A percentile compares a stretch with the other conserved stretches of the same genome.
These are phyloP conservation scores for Rhodotorula paludigena DNA, from an alignment of 768 basidiomycete species.

Conservation along the genomic window DNA sequence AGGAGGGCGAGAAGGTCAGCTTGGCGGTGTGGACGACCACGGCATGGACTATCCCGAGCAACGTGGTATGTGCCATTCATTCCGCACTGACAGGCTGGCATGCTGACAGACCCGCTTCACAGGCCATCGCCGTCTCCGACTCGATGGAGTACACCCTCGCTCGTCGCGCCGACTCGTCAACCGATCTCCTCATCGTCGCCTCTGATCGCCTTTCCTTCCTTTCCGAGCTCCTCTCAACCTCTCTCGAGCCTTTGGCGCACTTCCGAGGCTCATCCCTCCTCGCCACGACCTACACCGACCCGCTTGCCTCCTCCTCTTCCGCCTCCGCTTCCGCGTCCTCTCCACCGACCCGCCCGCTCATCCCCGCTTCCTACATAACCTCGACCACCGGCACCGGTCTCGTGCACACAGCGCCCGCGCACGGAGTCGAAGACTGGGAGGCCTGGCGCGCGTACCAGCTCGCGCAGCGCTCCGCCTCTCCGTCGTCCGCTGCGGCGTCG, in stretches of 20 bases:
- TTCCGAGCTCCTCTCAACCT: slow-evolving; percentile 44
- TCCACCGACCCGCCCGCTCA: slow-evolving; percentile 50
- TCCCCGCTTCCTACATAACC: slow-evolving; percentile 72
- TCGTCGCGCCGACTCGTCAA: slow-evolving; percentile 11
- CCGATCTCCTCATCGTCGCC: slow-evolving; percentile 47
- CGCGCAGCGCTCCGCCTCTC: slow-evolving; percentile 46
- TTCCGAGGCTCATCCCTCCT: slow-evolving; percentile 56
- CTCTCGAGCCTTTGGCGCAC: slow-evolving; percentile 41
- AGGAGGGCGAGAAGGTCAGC: slow-evolving; percentile 47
- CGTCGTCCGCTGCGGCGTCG: slow-evolving; percentile 43
- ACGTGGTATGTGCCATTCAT: slow-evolving; percentile 62
- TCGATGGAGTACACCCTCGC: slow-evolving; percentile 65
- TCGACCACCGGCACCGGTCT: slow-evolving; percentile 86
- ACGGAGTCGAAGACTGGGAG: slow-evolving; percentile 86
- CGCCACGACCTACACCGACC: slow-evolving; percentile 58
- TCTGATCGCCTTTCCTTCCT: slow-evolving; percentile 47
- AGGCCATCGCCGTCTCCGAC: slow-evolving; percentile 85
- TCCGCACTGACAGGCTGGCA: not conserved
- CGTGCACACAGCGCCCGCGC: slow-evolving; percentile 92
- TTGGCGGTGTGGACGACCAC: slow-evolving; percentile 95
- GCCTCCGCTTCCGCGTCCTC: slow-evolving; percentile 40
- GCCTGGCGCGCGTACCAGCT: slow-evolving; percentile 53
- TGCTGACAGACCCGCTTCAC: slow-evolving; percentile 7
- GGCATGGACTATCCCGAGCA: slow-evolving; percentile 92
- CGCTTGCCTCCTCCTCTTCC: slow-evolving; percentile 54